phyloP scores from a whole-genome alignment of 768 basidiomycete species.

The Leccinum disarticulatum region DNA sequence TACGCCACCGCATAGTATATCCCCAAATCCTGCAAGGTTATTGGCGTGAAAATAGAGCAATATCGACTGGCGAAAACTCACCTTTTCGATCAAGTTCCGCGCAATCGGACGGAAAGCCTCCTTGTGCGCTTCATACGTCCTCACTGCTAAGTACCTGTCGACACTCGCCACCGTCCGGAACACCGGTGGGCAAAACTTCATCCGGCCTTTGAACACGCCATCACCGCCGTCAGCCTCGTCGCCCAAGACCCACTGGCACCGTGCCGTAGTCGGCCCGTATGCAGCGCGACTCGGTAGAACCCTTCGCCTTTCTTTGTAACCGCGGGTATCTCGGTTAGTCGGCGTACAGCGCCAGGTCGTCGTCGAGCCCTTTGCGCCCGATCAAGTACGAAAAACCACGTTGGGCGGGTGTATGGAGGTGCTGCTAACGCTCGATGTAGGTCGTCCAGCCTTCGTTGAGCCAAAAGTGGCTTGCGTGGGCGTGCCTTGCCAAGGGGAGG shows the following conservation, averaged over 20 bases:
- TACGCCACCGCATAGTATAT: background rate
- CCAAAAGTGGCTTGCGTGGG: conserved; percentile 78
- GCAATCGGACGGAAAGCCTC: conserved; percentile 76
- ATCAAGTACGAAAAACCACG: conserved; percentile 84
- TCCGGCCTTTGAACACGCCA: conserved; percentile 69
- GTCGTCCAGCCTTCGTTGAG: conserved; percentile 94
- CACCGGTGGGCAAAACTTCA: conserved; percentile 81
- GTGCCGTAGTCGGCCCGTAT: conserved; percentile 24
- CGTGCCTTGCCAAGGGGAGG: conserved; percentile 42
- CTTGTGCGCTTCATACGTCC: conserved; percentile 48
- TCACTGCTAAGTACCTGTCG: conserved; percentile 50
- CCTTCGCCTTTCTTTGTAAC: conserved; percentile 73
- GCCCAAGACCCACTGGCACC: conserved; percentile 60
- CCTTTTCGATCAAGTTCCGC: conserved; percentile 73
- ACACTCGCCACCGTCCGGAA: conserved; percentile 55
- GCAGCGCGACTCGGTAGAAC: conserved; percentile 72
- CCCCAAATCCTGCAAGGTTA: conserved; percentile 12
- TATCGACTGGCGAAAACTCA: conserved; percentile 19
- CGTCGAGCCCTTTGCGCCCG: conserved; percentile 67
- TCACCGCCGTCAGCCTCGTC: conserved; percentile 38
- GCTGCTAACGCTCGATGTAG: conserved; percentile 79
- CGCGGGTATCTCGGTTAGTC: conserved; percentile 69
- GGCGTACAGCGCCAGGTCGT: conserved; percentile 62
- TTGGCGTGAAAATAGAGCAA: background rate
- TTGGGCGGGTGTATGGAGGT: conserved; percentile 69